A percentile compares a stretch with the other conserved stretches of the same genome.
phyloP scores from a whole-genome alignment of 441 rosid species.

The Adansonia madagascariensis region DNA sequence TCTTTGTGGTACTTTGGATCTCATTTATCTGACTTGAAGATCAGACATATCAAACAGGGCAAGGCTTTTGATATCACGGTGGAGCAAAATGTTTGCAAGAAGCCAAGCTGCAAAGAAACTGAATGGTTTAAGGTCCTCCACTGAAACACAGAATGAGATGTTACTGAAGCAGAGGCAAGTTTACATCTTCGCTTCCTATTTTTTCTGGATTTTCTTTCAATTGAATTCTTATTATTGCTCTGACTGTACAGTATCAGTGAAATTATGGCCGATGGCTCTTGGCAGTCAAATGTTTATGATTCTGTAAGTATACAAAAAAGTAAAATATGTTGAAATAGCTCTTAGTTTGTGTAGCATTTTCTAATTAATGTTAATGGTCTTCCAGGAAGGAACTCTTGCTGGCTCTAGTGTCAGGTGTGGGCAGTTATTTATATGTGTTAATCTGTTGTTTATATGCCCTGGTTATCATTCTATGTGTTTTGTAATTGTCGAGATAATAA shows the following conservation, averaged over 20 bases:
- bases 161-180: constrained; percentile 84
- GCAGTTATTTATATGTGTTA: constrained; percentile 17
- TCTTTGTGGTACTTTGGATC: constrained; percentile 51
- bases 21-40: constrained; percentile 96
- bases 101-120: constrained; percentile 72
- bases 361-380: constrained; percentile 33
- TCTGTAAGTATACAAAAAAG: constrained; percentile 52
- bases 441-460: constrained; percentile 25
- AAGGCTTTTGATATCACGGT: constrained; percentile 77
- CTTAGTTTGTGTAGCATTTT: constrained; percentile 5
- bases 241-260: constrained; percentile 72
- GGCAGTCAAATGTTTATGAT: constrained; percentile 50
- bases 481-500: constrained; percentile 33
- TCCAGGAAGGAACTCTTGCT: constrained; percentile 66
- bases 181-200: constrained; percentile 30
- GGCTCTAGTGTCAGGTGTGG: constrained; percentile 63
- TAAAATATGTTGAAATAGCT: constrained; percentile 24
- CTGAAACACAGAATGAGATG: constrained; percentile 69
- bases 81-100: constrained; percentile 91
- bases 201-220: constrained; percentile 22
- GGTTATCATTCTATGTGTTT: constrained; percentile 18
- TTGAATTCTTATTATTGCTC: constrained; percentile 40
- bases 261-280: constrained; percentile 72
- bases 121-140: constrained; percentile 59
- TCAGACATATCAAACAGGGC: constrained; percentile 99